These are phyloP conservation scores for Nepenthes alata DNA, from an alignment of 179 eudicot species.

Conservation along the genomic window DNA sequence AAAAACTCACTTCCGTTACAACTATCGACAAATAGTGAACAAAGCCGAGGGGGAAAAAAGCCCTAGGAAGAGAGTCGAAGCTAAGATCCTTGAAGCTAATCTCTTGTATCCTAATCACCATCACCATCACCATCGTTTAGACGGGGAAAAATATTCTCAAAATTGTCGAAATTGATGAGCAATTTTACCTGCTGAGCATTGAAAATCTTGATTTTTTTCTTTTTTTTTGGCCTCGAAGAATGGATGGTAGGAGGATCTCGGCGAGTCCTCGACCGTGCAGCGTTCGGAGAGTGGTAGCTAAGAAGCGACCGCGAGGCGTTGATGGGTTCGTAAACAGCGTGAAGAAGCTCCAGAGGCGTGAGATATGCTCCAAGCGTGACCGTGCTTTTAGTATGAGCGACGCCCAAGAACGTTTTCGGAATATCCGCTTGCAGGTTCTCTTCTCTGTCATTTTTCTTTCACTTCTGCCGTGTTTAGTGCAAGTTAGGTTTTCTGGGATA, in stretches of 20 bases:
- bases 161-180: not conserved
- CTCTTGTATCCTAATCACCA: no score
- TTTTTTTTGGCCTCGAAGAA: constrained; percentile 6
- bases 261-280: constrained; percentile 74
- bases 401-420: constrained; percentile 75
- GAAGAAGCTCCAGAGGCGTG: constrained; percentile 68
- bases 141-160: no score
- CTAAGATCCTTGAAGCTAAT: no score
- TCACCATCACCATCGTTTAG: no score
- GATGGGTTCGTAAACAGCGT: constrained; percentile 79
- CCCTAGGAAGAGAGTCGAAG: no score
- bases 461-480: not conserved
- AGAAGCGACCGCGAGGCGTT: constrained; percentile 41
- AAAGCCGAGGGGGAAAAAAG: no score
- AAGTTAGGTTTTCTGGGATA: not conserved
- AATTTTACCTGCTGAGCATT: constrained; percentile 1
- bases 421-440: constrained; percentile 61
- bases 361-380: constrained; percentile 65
- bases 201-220: not conserved
- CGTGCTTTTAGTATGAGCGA: constrained; percentile 63
- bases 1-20: no score
- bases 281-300: constrained; percentile 60
- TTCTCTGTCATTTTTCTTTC: not conserved
- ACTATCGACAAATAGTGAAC: no score
- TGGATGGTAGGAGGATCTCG: constrained; percentile 73